These are phyloP conservation scores for Sugiyamaella americana DNA, from an alignment of 805 yeast species.

Conservation along the genomic window DNA sequence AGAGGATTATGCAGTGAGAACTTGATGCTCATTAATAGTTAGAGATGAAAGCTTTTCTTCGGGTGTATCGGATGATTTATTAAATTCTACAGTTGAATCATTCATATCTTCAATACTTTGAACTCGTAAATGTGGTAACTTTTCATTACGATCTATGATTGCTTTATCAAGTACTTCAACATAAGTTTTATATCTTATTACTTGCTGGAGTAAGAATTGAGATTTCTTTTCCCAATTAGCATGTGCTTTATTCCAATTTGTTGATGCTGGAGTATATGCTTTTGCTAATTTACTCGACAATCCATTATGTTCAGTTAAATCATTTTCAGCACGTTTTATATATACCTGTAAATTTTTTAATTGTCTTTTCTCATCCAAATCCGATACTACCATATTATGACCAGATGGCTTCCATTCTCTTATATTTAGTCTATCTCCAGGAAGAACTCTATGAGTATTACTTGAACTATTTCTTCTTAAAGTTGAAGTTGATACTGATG, in stretches of 20 bases:
- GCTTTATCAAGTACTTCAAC: conserved; percentile 23
- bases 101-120: no score
- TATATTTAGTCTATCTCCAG: conserved; percentile 25
- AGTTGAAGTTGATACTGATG: conserved; percentile 1
- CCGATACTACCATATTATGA: conserved; percentile 28
- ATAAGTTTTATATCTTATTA: conserved; percentile 27
- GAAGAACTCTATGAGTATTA: conserved; percentile 6
- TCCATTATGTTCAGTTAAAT: conserved; percentile 41
- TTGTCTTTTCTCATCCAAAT: conserved; percentile 34
- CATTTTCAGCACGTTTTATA: conserved; percentile 35
- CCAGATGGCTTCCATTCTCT: conserved; percentile 32
- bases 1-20: neutral
- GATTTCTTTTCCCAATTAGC: conserved; percentile 32
- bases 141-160: conserved; percentile 15
- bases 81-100: no score
- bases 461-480: neutral
- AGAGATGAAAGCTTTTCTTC: neutral
- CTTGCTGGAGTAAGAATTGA: conserved; percentile 28
- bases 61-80: no score
- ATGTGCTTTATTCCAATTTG: conserved; percentile 26
- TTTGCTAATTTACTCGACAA: conserved; percentile 35
- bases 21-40: neutral
- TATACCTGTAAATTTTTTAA: conserved; percentile 36
- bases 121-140: no score
- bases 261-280: conserved; percentile 28